phyloP scores from a whole-genome alignment of 2,329 filamentous ascomycete genomes.

The Sclerotinia borealis region DNA sequence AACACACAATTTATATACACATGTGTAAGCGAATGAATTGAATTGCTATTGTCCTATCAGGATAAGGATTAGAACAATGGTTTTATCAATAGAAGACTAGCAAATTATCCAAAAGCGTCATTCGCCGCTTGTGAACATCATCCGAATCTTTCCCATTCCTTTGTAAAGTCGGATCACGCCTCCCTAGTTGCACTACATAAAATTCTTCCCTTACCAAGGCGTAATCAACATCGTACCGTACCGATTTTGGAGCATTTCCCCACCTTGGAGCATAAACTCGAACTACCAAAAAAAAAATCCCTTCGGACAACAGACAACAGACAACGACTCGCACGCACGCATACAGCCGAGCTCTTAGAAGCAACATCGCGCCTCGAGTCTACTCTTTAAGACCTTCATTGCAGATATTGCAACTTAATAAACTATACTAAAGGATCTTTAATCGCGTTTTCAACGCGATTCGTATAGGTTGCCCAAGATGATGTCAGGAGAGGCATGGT shows the following conservation, averaged over 20 bases:
- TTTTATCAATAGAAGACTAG: not conserved
- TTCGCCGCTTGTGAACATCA: not conserved
- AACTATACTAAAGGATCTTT: not conserved
- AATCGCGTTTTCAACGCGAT: slow-evolving; percentile 15
- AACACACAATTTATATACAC: not conserved
- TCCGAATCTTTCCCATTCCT: not conserved
- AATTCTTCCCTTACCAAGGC: not conserved
- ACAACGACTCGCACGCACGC: slow-evolving; percentile 1
- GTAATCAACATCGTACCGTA: not conserved
- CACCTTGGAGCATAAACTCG: slow-evolving; percentile 10
- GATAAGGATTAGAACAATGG: not conserved
- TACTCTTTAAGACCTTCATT: not conserved
- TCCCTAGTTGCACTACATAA: not conserved
- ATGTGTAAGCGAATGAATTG: slow-evolving; percentile 8
- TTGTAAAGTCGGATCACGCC: not conserved
- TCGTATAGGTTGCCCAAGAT: slow-evolving; percentile 33
- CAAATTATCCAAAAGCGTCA: slow-evolving; percentile 3
- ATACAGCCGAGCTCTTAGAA: slow-evolving; percentile 6
- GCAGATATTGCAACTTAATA: not conserved
- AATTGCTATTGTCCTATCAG: not conserved
- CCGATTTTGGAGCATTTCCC: slow-evolving; percentile 2
- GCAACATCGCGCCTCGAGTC: slow-evolving; percentile 1
- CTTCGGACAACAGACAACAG: slow-evolving; percentile 1
- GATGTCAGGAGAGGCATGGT: slow-evolving; percentile 98
- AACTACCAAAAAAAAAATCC: slow-evolving; percentile 11